phyloP scores from a whole-genome alignment of 2,329 filamentous ascomycete species.

The Elsinoe batatas region DNA sequence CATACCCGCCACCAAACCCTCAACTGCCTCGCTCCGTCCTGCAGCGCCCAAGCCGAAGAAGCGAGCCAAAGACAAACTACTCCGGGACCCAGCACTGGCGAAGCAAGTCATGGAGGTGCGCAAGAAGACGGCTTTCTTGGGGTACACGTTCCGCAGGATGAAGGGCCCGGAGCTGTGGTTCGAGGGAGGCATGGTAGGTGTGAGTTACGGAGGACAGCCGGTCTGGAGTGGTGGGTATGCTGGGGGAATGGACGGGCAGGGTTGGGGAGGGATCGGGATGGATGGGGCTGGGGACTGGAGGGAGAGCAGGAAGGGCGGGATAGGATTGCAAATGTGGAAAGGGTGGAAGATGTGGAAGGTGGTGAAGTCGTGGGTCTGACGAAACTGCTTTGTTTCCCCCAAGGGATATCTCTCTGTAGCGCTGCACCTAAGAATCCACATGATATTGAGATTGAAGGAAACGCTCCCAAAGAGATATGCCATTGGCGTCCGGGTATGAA shows the following conservation, averaged over 20 bases:
- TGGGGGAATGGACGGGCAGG: not conserved
- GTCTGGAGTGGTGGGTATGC: not conserved
- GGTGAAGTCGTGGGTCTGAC: not conserved
- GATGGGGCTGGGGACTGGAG: not conserved
- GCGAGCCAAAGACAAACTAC: constrained; percentile 70
- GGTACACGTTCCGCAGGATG: constrained; percentile 70
- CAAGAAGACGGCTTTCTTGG: constrained; percentile 74
- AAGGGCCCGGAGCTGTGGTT: constrained; percentile 9
- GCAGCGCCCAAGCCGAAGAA: constrained; percentile 56
- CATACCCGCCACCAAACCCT: not conserved
- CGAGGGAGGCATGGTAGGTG: not conserved
- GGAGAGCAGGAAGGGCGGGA: not conserved
- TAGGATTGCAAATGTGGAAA: not conserved
- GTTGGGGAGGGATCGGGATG: not conserved
- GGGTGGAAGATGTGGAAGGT: not conserved
- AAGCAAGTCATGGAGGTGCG: constrained; percentile 65
- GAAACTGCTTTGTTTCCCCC: not conserved
- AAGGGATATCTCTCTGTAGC: not conserved
- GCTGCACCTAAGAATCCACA: not conserved
- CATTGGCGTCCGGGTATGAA: not conserved
- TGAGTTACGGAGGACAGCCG: not conserved
- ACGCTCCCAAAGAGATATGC: not conserved
- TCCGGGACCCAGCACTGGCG: constrained; percentile 61
- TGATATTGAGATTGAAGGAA: not conserved
- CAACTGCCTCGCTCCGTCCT: not conserved